A percentile compares a stretch with the other conserved stretches of the same genome.
phyloP scores from a whole-genome alignment of 192 early-diverging fungal genomes.

The Kappamyces sp. region DNA sequence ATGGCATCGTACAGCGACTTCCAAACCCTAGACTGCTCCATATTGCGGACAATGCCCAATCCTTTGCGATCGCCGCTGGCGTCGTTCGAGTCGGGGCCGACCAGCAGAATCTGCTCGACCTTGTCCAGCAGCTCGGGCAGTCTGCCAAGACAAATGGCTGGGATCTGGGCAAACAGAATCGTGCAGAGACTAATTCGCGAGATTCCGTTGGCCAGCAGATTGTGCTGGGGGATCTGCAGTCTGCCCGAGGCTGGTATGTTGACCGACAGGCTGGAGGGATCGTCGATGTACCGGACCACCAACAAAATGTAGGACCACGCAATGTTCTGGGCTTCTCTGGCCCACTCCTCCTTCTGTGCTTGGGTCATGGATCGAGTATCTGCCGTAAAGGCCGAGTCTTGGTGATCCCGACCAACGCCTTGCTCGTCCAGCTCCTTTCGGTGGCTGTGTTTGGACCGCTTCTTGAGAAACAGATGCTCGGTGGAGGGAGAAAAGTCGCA shows the following conservation, averaged over 20 bases:
- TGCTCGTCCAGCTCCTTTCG: constrained; percentile 2
- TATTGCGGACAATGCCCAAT: constrained; percentile 3
- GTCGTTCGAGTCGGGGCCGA: not conserved
- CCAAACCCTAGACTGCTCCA: not conserved
- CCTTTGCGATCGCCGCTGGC: not conserved
- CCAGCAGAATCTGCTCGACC: constrained; percentile 2
- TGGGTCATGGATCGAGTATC: not conserved
- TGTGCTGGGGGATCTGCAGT: not conserved
- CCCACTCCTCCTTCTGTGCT: constrained; percentile 8
- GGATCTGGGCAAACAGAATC: constrained; percentile 9
- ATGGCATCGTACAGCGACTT: constrained; percentile 6
- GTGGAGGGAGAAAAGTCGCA: constrained; percentile 6
- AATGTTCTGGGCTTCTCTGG: not conserved
- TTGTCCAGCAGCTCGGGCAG: not conserved
- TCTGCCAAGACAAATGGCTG: not conserved
- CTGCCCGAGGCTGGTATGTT: not conserved
- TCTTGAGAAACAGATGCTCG: constrained; percentile 4
- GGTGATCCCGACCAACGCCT: not conserved
- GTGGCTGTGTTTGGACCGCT: not conserved
- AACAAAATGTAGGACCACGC: not conserved
- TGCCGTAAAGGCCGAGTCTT: not conserved
- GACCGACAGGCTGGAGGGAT: not conserved
- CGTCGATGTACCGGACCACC: not conserved
- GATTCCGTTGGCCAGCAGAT: not conserved
- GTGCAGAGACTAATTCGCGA: not conserved